Evolutionary conservation across 345 rosid species (phyloP), one percentile per base, ranked within the genome.

Genomic region (Pistacia integerrima): DNA sequence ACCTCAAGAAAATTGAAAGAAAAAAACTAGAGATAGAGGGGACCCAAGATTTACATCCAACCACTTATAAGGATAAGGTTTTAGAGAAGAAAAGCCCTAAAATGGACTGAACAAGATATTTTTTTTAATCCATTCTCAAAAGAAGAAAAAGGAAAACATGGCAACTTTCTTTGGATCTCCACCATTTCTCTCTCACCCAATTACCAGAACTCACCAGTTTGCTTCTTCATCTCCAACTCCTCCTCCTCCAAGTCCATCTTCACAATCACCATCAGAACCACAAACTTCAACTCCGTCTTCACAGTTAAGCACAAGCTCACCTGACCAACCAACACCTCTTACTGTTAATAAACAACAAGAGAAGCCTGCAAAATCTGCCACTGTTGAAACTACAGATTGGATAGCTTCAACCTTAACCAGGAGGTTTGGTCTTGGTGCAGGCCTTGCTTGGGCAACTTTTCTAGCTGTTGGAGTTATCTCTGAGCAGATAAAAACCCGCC

Each of bases 351-450:
- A 73, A 77, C 82, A 88, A 22, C 86, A 80, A 81, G 76, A 82
- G 70, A 87, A 82, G 78, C 82, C 83, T 56, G 25, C 75, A 30
- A 78, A 76, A 61, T 74, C 84, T 46, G 59, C 83, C 41, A 77
- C 69, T 74, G 92, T 76, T 41, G 97, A 90, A 48, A 77, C 85
- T 60, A 91, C 97, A 5, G 98, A 94, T 74, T 93, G 98, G 98
- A 84, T 95, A 17, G 97, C 99, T 74, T 93, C 97, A 67, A 85
- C 88, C 10, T 73, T 94, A 69, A 94, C 99, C 35, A 84, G 98
- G 72, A 86, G 98, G 71, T 95, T 89, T 72, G 98, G 99, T 28
- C 84, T 95, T 54, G 96, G 98, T 46, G 98, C 98, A 0, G 98
- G 97, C 69, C 94, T 95, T 65, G 96, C 90, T 4, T 95, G 99